Evolutionary conservation across 768 basidiomycete genomes (phyloP).

Genomic region (Phylloporus sp.): DNA sequence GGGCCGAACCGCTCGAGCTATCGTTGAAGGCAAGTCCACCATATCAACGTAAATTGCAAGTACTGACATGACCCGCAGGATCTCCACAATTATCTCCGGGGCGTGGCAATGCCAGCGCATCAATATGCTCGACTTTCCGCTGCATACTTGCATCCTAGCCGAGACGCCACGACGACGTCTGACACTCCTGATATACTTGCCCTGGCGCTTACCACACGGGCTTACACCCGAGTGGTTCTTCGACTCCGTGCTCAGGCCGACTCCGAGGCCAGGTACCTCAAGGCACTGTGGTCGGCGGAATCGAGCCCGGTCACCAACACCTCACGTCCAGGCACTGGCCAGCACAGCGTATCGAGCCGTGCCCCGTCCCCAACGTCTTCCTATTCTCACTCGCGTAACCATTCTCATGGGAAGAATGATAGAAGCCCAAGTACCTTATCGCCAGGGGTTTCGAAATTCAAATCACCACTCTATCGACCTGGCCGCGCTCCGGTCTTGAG

Average conservation of each 20-base stretch:
- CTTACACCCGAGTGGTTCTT: conserved; percentile 76
- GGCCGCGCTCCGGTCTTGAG: conserved; percentile 72
- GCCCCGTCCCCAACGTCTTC: conserved; percentile 58
- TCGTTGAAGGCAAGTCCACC: conserved; percentile 50
- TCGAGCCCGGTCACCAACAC: not conserved
- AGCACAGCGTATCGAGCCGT: conserved; percentile 49
- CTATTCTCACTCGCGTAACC: conserved; percentile 32
- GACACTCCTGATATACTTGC: conserved; percentile 42
- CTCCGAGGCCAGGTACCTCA: conserved; percentile 36
- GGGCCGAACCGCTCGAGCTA: conserved; percentile 57
- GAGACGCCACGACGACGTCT: conserved; percentile 38
- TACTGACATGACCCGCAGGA: conserved; percentile 44
- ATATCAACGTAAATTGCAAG: not conserved
- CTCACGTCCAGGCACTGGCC: conserved; percentile 25
- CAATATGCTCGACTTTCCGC: conserved; percentile 61
- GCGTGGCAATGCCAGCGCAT: conserved; percentile 70
- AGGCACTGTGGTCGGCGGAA: conserved; percentile 9
- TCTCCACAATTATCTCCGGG: conserved; percentile 73
- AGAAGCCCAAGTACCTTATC: conserved; percentile 21
- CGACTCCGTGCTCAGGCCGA: conserved; percentile 78
- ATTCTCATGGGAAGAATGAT: conserved; percentile 35
- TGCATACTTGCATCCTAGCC: conserved; percentile 49
- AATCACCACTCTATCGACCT: conserved; percentile 64
- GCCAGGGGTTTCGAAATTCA: conserved; percentile 37
- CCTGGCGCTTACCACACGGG: conserved; percentile 58